Evolutionary conservation across 2,329 filamentous ascomycete genomes (phyloP).

Genomic region (Alternaria metachromatica): DNA sequence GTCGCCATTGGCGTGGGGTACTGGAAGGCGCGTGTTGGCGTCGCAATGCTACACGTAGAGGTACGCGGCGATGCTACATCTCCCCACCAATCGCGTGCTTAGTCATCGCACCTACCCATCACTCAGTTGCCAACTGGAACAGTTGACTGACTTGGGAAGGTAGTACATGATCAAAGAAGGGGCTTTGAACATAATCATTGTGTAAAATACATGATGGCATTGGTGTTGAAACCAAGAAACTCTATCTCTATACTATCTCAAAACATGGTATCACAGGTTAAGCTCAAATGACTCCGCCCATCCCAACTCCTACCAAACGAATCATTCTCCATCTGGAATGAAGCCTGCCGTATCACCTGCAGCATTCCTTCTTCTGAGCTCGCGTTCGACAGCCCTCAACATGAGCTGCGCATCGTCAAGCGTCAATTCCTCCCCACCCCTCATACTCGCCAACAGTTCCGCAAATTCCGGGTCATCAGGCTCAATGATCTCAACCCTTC

Average conservation of each 20-base stretch:
- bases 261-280: slow-evolving; percentile 24
- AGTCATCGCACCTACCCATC: slow-evolving; percentile 11
- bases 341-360: slow-evolving; percentile 3
- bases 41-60: neutral
- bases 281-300: slow-evolving; percentile 9
- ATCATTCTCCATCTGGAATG: slow-evolving; percentile 10
- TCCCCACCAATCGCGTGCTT: slow-evolving; percentile 12
- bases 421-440: slow-evolving; percentile 20
- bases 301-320: neutral
- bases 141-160: neutral
- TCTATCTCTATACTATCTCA: slow-evolving; percentile 21
- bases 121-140: neutral
- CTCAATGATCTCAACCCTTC: slow-evolving; percentile 25
- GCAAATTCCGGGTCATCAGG: slow-evolving; percentile 28
- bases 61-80: slow-evolving; percentile 14
- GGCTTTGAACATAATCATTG: neutral
- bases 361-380: slow-evolving; percentile 16
- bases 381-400: slow-evolving; percentile 22
- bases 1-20: slow-evolving; percentile 53
- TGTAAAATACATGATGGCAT: neutral
- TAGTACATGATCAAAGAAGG: neutral
- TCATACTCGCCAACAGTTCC: slow-evolving; percentile 24
- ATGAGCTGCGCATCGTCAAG: slow-evolving; percentile 27
- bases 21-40: neutral
- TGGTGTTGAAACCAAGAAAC: slow-evolving; percentile 27